phyloP scores from a whole-genome alignment of 768 basidiomycete genomes.

The Tricholoma bakamatsutake region DNA sequence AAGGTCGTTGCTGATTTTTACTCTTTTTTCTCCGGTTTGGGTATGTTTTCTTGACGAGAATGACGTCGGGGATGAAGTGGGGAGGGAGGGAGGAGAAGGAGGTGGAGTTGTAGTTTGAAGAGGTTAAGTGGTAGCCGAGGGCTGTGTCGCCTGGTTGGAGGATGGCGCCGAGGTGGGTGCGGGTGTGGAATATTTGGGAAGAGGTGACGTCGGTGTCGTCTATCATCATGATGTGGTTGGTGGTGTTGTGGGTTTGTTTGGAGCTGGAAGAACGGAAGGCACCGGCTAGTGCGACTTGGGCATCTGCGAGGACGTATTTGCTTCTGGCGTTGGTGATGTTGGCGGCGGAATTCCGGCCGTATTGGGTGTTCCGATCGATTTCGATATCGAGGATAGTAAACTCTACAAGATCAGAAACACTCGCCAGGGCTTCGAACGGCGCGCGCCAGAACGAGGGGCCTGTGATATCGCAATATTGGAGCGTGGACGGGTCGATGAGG shows the following conservation, averaged over 20 bases:
- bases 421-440: slow-evolving; percentile 81
- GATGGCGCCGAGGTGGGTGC: slow-evolving; percentile 88
- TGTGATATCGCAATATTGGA: slow-evolving; percentile 78
- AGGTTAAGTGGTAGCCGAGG: slow-evolving; percentile 84
- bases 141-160: slow-evolving; percentile 94
- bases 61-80: slow-evolving; percentile 79
- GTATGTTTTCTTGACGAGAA: slow-evolving; percentile 94
- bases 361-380: slow-evolving; percentile 44
- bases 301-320: slow-evolving; percentile 73
- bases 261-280: slow-evolving; percentile 57
- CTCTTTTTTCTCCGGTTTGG: slow-evolving; percentile 91
- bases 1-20: slow-evolving; percentile 46
- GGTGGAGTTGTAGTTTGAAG: slow-evolving; percentile 90
- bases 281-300: slow-evolving; percentile 83
- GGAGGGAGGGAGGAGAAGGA: slow-evolving; percentile 65
- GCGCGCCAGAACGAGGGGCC: slow-evolving; percentile 84
- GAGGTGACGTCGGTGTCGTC: slow-evolving; percentile 55
- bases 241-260: slow-evolving; percentile 25
- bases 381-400: slow-evolving; percentile 96
- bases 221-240: slow-evolving; percentile 30
- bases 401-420: slow-evolving; percentile 81
- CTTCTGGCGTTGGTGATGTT: slow-evolving; percentile 39
- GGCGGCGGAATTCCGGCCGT: neutral
- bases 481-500: slow-evolving; percentile 82
- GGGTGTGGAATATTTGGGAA: slow-evolving; percentile 89